phyloP scores from a whole-genome alignment of 2,329 filamentous ascomycete genomes.

The Verruconis gallopava region DNA sequence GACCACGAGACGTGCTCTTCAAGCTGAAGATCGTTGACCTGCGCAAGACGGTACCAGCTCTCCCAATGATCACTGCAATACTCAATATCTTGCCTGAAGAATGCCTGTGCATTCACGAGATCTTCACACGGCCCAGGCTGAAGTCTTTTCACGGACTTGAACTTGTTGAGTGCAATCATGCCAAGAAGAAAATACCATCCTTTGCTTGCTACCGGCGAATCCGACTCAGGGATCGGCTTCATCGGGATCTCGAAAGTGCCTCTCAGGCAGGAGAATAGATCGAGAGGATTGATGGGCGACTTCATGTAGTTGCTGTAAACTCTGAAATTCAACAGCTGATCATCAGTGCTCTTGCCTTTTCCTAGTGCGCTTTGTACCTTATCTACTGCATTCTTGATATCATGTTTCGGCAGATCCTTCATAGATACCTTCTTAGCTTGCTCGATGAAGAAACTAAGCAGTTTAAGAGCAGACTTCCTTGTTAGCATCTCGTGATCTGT shows the following conservation, averaged over 20 bases:
- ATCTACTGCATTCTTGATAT: conserved; percentile 80
- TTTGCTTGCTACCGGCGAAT: conserved; percentile 56
- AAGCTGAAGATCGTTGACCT: conserved; percentile 76
- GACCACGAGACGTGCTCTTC: conserved; percentile 83
- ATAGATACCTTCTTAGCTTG: conserved; percentile 75
- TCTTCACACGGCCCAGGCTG: conserved; percentile 68
- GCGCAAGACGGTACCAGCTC: conserved; percentile 77
- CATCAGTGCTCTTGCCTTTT: conserved; percentile 47
- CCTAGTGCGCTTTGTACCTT: conserved; percentile 84
- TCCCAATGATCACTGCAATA: conserved; percentile 76
- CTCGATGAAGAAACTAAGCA: conserved; percentile 72
- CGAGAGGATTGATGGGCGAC: conserved; percentile 67
- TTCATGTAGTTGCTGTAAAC: conserved; percentile 73
- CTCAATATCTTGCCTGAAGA: conserved; percentile 69
- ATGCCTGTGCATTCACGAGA: conserved; percentile 66
- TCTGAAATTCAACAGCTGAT: conserved; percentile 76
- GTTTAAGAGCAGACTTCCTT: conserved; percentile 62
- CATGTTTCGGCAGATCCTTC: conserved; percentile 83
- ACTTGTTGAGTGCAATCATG: conserved; percentile 78
- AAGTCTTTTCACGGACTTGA: conserved; percentile 64
- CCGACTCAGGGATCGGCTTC: conserved; percentile 46
- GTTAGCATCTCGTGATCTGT: conserved; percentile 57
- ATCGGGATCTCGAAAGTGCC: conserved; percentile 41
- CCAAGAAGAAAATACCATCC: conserved; percentile 91
- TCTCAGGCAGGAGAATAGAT: conserved; percentile 66